Evolutionary conservation across 306 rosid species (phyloP).

Genomic region (Canavalia gladiata): DNA sequence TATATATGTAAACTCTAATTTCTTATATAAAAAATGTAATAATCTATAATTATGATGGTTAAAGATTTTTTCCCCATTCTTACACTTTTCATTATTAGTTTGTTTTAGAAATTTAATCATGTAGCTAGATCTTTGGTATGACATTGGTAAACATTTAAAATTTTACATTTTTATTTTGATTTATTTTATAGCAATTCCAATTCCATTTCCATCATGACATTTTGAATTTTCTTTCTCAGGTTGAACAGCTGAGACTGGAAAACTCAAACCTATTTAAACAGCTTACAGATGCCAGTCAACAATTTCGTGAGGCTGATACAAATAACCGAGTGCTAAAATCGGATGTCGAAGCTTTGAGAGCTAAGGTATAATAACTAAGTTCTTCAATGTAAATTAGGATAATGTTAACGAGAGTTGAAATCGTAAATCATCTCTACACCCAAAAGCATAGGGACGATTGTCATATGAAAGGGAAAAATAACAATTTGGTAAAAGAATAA

Average conservation of each 20-base stretch:
- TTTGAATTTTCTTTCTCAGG: constrained; percentile 54
- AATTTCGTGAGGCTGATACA: constrained; percentile 73
- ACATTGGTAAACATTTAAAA: no score
- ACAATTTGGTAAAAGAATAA: not conserved
- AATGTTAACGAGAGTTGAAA: not conserved
- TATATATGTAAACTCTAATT: not conserved
- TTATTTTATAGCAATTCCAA: no score
- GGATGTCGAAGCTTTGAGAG: constrained; percentile 82
- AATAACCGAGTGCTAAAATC: constrained; percentile 78
- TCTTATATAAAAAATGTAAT: not conserved
- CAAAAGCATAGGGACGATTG: not conserved
- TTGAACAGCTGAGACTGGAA: constrained; percentile 66
- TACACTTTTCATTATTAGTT: not conserved
- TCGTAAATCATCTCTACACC: not conserved
- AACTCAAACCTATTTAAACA: constrained; percentile 65
- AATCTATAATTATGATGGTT: not conserved
- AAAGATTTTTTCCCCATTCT: no score
- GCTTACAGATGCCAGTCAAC: constrained; percentile 71
- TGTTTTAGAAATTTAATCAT: not conserved
- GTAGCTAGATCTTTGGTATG: not conserved
- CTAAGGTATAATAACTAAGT: constrained; percentile 60
- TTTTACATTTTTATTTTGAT: no score
- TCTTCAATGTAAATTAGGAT: not conserved
- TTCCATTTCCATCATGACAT: not conserved
- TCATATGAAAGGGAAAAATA: not conserved